Evolutionary conservation across 1,139 yeast species (phyloP).

Genomic region (Arxiozyma heterogenica): DNA sequence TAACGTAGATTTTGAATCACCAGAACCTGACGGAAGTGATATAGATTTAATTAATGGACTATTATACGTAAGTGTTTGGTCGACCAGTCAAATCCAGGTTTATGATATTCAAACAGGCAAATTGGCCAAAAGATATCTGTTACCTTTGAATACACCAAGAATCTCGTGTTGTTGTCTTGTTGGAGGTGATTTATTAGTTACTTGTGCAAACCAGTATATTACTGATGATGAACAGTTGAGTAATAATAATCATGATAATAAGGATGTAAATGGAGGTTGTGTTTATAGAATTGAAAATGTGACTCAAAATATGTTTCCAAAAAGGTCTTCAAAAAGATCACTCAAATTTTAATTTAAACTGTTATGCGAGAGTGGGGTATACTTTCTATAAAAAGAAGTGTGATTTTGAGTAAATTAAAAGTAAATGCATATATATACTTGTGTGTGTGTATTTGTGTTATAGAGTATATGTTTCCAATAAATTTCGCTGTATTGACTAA

Average conservation of each 20-base stretch:
- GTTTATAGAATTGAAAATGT: slow-evolving; percentile 8
- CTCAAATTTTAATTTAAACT: neutral
- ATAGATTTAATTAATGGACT: slow-evolving; percentile 48
- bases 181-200: slow-evolving; percentile 62
- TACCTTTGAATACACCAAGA: slow-evolving; percentile 56
- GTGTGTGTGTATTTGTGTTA: no score
- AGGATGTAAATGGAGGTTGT: slow-evolving; percentile 13
- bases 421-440: no score
- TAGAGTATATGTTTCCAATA: no score
- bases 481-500: no score
- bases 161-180: slow-evolving; percentile 68
- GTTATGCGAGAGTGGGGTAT: no score
- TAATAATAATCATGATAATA: neutral
- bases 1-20: slow-evolving; percentile 29
- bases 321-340: neutral
- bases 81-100: slow-evolving; percentile 47
- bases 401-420: no score
- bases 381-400: neutral
- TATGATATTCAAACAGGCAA: slow-evolving; percentile 40
- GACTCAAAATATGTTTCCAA: neutral
- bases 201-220: slow-evolving; percentile 50
- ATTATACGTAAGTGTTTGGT: slow-evolving; percentile 63
- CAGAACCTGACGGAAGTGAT: slow-evolving; percentile 80
- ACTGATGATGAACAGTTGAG: slow-evolving; percentile 4
- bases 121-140: slow-evolving; percentile 40